Conservation (phyloP, 2,329 filamentous ascomycete species). For the Fusarium mangiferae region DNA sequence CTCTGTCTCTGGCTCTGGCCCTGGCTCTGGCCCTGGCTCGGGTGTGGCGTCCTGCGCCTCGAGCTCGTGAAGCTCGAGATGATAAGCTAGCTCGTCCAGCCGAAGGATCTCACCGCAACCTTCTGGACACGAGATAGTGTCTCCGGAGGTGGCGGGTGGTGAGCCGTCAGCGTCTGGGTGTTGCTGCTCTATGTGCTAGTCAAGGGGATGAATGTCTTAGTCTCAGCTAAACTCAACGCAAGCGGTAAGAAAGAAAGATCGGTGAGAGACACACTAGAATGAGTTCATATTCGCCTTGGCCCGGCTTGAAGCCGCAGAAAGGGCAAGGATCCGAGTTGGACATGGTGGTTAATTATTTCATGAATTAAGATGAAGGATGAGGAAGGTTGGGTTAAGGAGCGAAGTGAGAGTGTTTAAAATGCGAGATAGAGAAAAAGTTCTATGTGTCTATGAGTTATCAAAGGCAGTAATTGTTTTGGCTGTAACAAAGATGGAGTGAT, state of each 20-base stretch:
- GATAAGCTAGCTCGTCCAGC: slow-evolving; percentile 39
- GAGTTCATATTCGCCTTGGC: slow-evolving; percentile 48
- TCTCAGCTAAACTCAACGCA: not conserved
- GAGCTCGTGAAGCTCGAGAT: slow-evolving; percentile 43
- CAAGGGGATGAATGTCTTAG: slow-evolving; percentile 23
- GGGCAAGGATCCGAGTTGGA: slow-evolving; percentile 43
- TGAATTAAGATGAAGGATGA: not conserved
- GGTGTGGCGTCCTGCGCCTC: slow-evolving; percentile 33
- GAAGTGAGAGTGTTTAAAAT: not conserved
- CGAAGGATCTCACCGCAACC: slow-evolving; percentile 66
- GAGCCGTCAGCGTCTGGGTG: slow-evolving; percentile 39
- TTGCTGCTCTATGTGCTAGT: slow-evolving; percentile 45
- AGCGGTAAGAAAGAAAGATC: not conserved
- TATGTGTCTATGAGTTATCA: not conserved
- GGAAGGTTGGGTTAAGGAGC: not conserved
- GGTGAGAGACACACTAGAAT: slow-evolving; percentile 45
- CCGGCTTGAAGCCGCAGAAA: slow-evolving; percentile 50
- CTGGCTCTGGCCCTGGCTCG: slow-evolving; percentile 20
- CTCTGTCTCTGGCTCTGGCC: slow-evolving; percentile 21
- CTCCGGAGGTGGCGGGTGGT: slow-evolving; percentile 16
- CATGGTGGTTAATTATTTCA: slow-evolving; percentile 12
- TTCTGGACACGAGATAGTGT: slow-evolving; percentile 32
- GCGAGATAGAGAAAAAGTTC: not conserved
- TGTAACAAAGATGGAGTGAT: not conserved
- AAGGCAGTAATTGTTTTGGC: not conserved